These are phyloP conservation scores for Malassezia furfur DNA, from an alignment of 1,284 basidiomycete genomes.

Conservation along the genomic window DNA sequence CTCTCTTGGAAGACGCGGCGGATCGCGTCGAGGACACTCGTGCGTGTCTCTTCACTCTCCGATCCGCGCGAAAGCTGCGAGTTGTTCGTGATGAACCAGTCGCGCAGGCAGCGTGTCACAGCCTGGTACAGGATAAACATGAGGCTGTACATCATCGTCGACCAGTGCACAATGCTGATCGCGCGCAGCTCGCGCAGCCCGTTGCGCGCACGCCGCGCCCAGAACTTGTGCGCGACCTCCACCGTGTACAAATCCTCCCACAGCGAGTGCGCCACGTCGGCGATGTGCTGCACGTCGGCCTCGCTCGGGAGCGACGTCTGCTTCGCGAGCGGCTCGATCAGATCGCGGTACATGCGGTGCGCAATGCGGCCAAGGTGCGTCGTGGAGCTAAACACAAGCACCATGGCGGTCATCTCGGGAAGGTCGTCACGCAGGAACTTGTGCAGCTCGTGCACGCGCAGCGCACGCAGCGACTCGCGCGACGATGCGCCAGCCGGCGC, in stretches of 20 bases:
- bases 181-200: not conserved
- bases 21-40: not conserved
- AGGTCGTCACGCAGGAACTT: not conserved
- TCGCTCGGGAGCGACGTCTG: not conserved
- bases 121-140: slow-evolving; percentile 6
- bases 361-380: not conserved
- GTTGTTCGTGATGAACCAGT: slow-evolving; percentile 8
- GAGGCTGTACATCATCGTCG: slow-evolving; percentile 2
- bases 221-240: not conserved
- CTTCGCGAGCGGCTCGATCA: not conserved
- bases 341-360: not conserved
- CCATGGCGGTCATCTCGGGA: not conserved
- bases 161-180: slow-evolving; percentile 10
- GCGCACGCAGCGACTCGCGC: not conserved
- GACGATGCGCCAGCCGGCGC: not conserved
- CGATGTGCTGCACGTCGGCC: not conserved
- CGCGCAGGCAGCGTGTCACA: slow-evolving; percentile 2
- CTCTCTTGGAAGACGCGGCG: not conserved
- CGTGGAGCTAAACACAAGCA: not conserved
- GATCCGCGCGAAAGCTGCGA: not conserved
- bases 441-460: not conserved
- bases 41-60: not conserved
- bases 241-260: slow-evolving; percentile 11
- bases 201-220: not conserved
- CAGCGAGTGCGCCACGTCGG: not conserved